Evolutionary conservation across 768 basidiomycete genomes (phyloP), one percentile per base, ranked within the genome.

Genomic region (Trametes punicea): DNA sequence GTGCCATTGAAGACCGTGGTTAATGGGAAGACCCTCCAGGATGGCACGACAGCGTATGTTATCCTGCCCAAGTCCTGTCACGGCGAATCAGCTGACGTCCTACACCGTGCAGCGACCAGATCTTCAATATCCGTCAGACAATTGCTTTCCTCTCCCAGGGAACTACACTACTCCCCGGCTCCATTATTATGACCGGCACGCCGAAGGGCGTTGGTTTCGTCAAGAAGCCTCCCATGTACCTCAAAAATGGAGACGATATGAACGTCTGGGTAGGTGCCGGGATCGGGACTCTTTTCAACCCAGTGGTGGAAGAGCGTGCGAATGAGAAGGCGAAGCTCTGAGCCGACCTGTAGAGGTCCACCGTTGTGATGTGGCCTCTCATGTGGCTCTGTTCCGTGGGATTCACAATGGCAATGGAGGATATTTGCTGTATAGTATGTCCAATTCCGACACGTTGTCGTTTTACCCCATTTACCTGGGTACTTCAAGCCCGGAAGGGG

Each of bases 151-250:
- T 94, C 41, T 91, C 89, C 0, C 88, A 92, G 65, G 89, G 83
- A 3, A 93, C 90, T 6, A 93, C 91, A 0, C 81, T 94, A 18
- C 82, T 82, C 62, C 85, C 88, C 0, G 91, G 92, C 0, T 83
- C 88, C 0, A 75, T 93, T 64, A 93, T 93, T 63, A 78, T 93
- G 62, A 94, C 92, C 1, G 87, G 87, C 5, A 89, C 88, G 31
- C 90, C 89, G 2, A 84, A 86, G 54, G 91, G 90, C 21, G 88
- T 92, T 13, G 92, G 92, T 2, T 92, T 86, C 62, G 84, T 82
- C 34, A 82, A 80, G 70, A 82, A 83, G 45, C 90, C 90, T 1
- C 78, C 84, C 1, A 42, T 86, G 23, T 87, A 81, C 61, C 75
- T 94, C 23, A 85, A 86, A 70, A 71, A 87, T 61, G 90, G 89